Evolutionary conservation across 768 basidiomycete species (phyloP).

Genomic region (Pholiota molesta): DNA sequence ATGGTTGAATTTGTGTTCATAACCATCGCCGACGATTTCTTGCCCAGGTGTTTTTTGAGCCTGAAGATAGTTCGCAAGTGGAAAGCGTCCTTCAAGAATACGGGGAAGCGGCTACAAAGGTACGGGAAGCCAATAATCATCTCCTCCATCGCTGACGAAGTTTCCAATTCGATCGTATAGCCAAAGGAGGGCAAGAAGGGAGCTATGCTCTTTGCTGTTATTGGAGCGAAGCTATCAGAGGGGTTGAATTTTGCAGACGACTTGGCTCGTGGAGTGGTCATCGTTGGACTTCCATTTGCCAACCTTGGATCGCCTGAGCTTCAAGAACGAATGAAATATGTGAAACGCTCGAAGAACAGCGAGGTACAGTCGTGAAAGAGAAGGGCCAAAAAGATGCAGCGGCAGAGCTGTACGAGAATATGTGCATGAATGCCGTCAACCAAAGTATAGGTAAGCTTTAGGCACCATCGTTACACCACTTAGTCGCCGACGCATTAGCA

Average conservation of each 20-base stretch:
- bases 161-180: constrained; percentile 1
- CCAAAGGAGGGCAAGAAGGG: constrained; percentile 34
- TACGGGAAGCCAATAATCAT: background rate
- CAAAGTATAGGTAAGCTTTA: constrained; percentile 81
- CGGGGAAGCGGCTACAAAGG: constrained; percentile 46
- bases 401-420: constrained; percentile 85
- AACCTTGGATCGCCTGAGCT: constrained; percentile 91
- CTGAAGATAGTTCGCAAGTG: constrained; percentile 69
- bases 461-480: background rate
- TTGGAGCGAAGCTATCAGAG: constrained; percentile 97
- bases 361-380: constrained; percentile 32
- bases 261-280: constrained; percentile 82
- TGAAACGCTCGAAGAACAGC: constrained; percentile 58
- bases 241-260: constrained; percentile 80
- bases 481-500: background rate
- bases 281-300: constrained; percentile 92
- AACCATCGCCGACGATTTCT: constrained; percentile 1
- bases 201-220: constrained; percentile 89
- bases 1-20: background rate
- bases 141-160: background rate
- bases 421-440: constrained; percentile 95
- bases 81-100: constrained; percentile 80
- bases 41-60: constrained; percentile 85
- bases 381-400: constrained; percentile 64
- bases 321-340: constrained; percentile 89